Evolutionary conservation across 352 stramenopile species (phyloP), one percentile per base, ranked within the genome.

Genomic region (Pythium volutum): DNA sequence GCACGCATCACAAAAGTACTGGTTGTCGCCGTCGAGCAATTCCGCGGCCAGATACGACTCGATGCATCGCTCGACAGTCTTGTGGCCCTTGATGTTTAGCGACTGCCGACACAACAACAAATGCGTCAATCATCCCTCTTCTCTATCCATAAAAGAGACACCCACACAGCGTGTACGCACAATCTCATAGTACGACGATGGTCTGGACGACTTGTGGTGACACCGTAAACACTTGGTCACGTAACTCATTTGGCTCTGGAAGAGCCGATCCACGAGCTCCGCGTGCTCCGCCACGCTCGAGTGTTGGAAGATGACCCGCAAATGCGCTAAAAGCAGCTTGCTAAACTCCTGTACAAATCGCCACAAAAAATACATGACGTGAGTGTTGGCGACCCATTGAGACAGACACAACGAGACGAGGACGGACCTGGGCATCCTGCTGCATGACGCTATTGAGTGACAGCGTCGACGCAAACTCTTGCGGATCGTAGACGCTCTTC

Each of bases 1-100:
- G 63, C 88, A 96, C 33, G 77, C 45, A 14, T 87, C 77, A 54
- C 88, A 96, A 57, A 88, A 91, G 56, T 96, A 96, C 59, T 91
- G 84, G 73, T 96, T 94, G 46, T 96, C 84, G 23, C 80, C 86
- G 4, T 94, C 81, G 25, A 96, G 71, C 29, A 89, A 54, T 55
- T 96, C 88, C 0, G 77, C 64, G 5, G 79, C 79, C 36, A 92
- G 54, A 59, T 94, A 94, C 31, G 81, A 87, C 62, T 73, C 66
- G 36, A 91, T 76, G 43, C 81, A 92, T 47, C 86, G 69, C 16
- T 88, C 69, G 29, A 96, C 70, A 0, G 59, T 89, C 50, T 86
- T 79, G 59, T 93, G 75, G 16, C 84, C 85, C 65, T 89, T 93
- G 55, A 96, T 92, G 53, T 95, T 88, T 9, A 96, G 69, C 33